Percentiles rank a stretch among this genome's conserved stretches.
phyloP scores from a whole-genome alignment of 371 early-diverging fungal genomes.

The Massospora cicadina region DNA sequence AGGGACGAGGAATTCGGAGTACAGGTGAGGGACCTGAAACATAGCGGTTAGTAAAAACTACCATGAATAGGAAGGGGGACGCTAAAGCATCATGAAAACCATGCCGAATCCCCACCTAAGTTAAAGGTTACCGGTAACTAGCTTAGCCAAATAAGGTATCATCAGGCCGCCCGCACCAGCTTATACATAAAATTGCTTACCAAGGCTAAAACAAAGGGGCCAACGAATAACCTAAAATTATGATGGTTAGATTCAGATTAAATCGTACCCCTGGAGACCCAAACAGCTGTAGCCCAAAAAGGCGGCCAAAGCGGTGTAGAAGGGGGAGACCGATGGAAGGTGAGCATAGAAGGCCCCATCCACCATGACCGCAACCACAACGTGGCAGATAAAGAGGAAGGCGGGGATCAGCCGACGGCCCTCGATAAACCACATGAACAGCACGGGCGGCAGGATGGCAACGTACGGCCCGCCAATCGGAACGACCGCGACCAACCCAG shows the following conservation, averaged over 20 bases:
- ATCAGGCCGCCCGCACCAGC: no score
- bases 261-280: slow-evolving; percentile 1
- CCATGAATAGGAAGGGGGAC: no score
- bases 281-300: neutral
- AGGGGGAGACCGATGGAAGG: neutral
- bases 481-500: neutral
- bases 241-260: neutral
- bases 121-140: no score
- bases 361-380: neutral
- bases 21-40: no score
- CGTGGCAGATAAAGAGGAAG: neutral
- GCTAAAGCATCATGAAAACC: no score
- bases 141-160: no score
- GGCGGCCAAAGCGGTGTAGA: neutral
- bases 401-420: neutral
- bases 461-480: neutral
- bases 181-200: neutral
- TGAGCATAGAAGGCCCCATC: neutral
- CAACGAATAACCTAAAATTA: neutral
- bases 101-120: no score
- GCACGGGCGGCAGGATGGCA: neutral
- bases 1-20: no score
- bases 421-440: neutral
- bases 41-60: no score
- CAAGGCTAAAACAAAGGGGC: slow-evolving; percentile 1